These are phyloP conservation scores for Colletotrichum brevisporum DNA, from an alignment of 2,329 filamentous ascomycete species.

Conservation along the genomic window DNA sequence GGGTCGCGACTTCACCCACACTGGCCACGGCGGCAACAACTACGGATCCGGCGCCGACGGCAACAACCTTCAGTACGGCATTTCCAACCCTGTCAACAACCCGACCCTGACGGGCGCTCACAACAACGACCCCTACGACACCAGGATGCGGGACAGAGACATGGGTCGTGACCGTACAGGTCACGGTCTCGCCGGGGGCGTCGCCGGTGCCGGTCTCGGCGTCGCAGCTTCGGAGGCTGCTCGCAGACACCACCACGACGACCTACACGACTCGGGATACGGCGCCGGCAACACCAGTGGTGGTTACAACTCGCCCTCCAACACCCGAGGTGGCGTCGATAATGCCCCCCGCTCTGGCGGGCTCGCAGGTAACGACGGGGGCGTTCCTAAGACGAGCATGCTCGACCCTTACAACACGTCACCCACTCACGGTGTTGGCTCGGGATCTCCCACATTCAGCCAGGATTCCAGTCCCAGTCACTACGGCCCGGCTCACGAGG, in stretches of 20 bases:
- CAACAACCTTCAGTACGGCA: conserved; percentile 27
- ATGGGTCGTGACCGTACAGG: conserved; percentile 38
- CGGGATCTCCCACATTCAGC: conserved; percentile 29
- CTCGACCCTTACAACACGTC: conserved; percentile 38
- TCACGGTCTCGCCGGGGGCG: conserved; percentile 28
- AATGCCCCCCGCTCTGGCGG: conserved; percentile 13
- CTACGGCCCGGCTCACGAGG: conserved; percentile 41
- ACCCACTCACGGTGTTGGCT: conserved; percentile 9
- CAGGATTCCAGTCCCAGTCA: conserved; percentile 37
- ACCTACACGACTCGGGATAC: conserved; percentile 27
- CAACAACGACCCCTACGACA: conserved; percentile 35
- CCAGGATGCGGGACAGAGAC: conserved; percentile 37
- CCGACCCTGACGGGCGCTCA: conserved; percentile 25
- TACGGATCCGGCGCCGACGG: conserved; percentile 20
- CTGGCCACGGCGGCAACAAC: conserved; percentile 22
- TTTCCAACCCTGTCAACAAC: conserved; percentile 18
- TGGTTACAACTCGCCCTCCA: conserved; percentile 2
- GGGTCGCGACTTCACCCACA: conserved; percentile 32
- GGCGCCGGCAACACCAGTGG: conserved; percentile 8
- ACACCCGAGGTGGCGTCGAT: conserved; percentile 19
- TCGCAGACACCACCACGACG: conserved; percentile 34
- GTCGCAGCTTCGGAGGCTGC: conserved; percentile 27
- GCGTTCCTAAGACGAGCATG: conserved; percentile 37
- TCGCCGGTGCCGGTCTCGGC: conserved; percentile 30
- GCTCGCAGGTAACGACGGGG: conserved; percentile 19